Percentiles rank a stretch among this genome's conserved stretches.
Evolutionary conservation across 768 basidiomycete species (phyloP).

Genomic region (Pleurotus platypus): DNA sequence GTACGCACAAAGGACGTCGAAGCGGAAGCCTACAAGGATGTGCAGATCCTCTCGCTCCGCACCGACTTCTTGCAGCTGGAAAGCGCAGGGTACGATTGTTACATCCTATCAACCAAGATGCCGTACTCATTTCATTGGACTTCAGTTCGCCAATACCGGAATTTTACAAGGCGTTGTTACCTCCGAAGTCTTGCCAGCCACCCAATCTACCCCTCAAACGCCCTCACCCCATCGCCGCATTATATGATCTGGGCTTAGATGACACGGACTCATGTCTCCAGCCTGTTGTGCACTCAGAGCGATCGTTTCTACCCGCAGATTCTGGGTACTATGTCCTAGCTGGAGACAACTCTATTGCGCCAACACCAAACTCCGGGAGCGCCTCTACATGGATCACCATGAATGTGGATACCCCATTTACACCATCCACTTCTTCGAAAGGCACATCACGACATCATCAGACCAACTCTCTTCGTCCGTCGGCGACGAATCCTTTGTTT

Average conservation of each 20-base stretch:
- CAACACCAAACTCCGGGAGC: conserved; percentile 28
- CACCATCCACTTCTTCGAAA: conserved; percentile 20
- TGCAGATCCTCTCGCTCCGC: conserved; percentile 55
- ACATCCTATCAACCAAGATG: neutral
- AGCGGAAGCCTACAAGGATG: conserved; percentile 43
- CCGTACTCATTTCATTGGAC: neutral
- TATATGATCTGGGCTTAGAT: conserved; percentile 47
- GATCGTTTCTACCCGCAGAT: conserved; percentile 48
- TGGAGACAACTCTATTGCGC: conserved; percentile 48
- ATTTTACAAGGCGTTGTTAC: conserved; percentile 50
- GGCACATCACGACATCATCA: conserved; percentile 20
- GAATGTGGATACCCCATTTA: conserved; percentile 51
- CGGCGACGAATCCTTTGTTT: conserved; percentile 52
- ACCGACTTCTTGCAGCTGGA: conserved; percentile 64
- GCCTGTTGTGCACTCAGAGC: conserved; percentile 26
- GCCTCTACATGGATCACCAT: conserved; percentile 55
- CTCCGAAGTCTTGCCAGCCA: conserved; percentile 55
- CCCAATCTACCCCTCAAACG: conserved; percentile 55
- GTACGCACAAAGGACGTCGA: conserved; percentile 54
- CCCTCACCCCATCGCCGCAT: conserved; percentile 50
- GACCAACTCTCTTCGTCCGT: conserved; percentile 36
- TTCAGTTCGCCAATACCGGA: conserved; percentile 31
- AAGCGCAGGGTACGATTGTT: conserved; percentile 50
- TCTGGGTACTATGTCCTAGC: conserved; percentile 45
- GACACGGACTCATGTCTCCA: conserved; percentile 18